Conservation (phyloP, 75 land plant species). For the Cupressus sempervirens region DNA sequence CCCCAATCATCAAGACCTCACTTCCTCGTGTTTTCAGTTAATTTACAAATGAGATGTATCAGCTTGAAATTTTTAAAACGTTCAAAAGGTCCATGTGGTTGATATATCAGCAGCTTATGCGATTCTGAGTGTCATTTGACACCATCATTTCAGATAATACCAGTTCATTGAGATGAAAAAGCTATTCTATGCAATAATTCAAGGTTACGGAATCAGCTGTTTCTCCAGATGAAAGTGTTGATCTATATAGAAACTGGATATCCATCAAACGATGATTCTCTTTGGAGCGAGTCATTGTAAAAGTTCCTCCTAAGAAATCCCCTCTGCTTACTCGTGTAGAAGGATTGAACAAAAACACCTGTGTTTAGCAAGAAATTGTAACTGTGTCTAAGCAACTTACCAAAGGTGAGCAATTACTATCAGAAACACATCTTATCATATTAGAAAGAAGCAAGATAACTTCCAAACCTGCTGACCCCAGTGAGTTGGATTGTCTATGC, state of each 20-base stretch:
- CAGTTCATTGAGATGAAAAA: neutral
- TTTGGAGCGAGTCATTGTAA: slow-evolving; percentile 69
- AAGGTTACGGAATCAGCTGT: slow-evolving; percentile 27
- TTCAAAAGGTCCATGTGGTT: neutral
- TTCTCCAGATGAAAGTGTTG: slow-evolving; percentile 36
- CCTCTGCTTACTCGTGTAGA: slow-evolving; percentile 50
- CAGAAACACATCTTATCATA: neutral
- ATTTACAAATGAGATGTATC: neutral
- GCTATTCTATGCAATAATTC: slow-evolving; percentile 65
- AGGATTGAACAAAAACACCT: slow-evolving; percentile 87
- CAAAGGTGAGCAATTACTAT: neutral
- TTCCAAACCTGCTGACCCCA: slow-evolving; percentile 96
- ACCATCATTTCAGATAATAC: neutral
- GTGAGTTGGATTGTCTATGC: slow-evolving; percentile 58
- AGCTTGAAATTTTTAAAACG: neutral
- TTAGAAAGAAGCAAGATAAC: neutral
- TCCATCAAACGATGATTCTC: slow-evolving; percentile 91
- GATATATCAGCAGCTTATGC: slow-evolving; percentile 4
- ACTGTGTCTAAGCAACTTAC: neutral
- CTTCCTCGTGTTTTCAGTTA: neutral
- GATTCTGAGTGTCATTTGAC: neutral
- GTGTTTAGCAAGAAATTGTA: neutral
- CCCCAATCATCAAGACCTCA: neutral
- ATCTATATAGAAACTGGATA: slow-evolving; percentile 50
- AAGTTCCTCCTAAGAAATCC: slow-evolving; percentile 44